Conservation (phyloP, 1,139 yeast species). For the Candida tropicalis region DNA sequence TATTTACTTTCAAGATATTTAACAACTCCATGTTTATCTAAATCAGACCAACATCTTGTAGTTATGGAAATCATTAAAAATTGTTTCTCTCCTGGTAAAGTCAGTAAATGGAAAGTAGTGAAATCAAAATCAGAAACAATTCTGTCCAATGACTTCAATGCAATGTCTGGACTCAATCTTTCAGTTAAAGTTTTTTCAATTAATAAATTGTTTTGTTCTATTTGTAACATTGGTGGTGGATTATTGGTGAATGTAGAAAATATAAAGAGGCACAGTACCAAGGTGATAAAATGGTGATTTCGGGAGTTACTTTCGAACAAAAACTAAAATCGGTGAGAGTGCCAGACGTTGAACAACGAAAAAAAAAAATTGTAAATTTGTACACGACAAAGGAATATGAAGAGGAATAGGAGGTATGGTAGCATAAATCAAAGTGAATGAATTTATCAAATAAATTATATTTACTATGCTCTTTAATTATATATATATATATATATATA, state of each 20-base stretch:
- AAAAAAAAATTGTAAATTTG: background rate
- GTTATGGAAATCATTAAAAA: constrained; percentile 68
- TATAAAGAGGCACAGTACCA: background rate
- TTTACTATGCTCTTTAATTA: no score
- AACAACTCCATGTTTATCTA: constrained; percentile 65
- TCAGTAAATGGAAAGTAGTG: constrained; percentile 90
- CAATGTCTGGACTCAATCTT: constrained; percentile 36
- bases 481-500: background rate
- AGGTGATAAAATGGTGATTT: background rate
- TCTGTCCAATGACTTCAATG: constrained; percentile 70
- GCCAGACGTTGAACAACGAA: background rate
- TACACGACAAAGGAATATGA: background rate
- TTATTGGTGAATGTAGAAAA: no score
- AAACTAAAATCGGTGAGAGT: background rate
- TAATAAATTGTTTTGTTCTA: constrained; percentile 46
- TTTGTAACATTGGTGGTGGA: constrained; percentile 43
- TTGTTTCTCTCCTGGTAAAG: constrained; percentile 66
- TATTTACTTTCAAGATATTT: constrained; percentile 46
- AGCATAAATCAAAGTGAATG: background rate
- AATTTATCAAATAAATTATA: no score
- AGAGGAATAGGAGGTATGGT: no score
- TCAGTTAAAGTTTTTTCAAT: constrained; percentile 47
- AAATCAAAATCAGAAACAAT: constrained; percentile 93
- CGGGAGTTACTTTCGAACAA: background rate
- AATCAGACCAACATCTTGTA: constrained; percentile 77